Conservation (phyloP, 2,329 filamentous ascomycete species). For the Ceratocystis colombiana region DNA sequence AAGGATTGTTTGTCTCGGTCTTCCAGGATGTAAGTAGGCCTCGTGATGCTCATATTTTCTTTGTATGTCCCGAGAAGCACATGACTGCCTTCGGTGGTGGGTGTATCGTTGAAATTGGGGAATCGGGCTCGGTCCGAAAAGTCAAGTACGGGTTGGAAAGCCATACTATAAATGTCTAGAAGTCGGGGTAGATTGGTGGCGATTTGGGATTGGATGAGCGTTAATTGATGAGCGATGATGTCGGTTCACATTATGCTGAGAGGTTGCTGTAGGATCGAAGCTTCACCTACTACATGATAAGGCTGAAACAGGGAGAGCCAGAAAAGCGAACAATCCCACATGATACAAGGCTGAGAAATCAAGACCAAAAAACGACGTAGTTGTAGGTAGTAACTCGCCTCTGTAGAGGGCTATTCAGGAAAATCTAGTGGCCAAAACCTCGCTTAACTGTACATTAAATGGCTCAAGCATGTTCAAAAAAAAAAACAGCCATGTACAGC, state of each 20-base stretch:
- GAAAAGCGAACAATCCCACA: not conserved
- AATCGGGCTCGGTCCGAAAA: conserved; percentile 32
- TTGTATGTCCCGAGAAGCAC: conserved; percentile 36
- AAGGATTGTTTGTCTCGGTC: conserved; percentile 37
- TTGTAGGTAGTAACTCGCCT: too few species aligned
- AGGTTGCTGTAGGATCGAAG: not conserved
- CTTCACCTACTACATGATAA: not conserved
- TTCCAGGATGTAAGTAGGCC: conserved; percentile 40
- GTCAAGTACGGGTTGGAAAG: conserved; percentile 27
- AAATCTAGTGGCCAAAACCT: not conserved
- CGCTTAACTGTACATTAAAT: not conserved
- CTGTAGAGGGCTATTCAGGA: too few species aligned
- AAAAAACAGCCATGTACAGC: not conserved
- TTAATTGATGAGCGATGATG: not conserved
- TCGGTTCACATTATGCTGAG: not conserved
- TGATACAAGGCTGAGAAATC: not conserved
- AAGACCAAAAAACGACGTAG: too few species aligned
- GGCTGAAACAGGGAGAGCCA: conserved; percentile 10
- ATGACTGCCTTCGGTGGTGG: conserved; percentile 25
- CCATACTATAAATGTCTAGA: not conserved
- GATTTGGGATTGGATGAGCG: not conserved
- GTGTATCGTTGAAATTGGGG: conserved; percentile 33
- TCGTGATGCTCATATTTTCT: conserved; percentile 41
- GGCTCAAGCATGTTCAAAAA: not conserved
- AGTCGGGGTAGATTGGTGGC: not conserved